Evolutionary conservation across 768 basidiomycete genomes (phyloP), one percentile per base, ranked within the genome.

Genomic region (Kwoniella heveanensis): DNA sequence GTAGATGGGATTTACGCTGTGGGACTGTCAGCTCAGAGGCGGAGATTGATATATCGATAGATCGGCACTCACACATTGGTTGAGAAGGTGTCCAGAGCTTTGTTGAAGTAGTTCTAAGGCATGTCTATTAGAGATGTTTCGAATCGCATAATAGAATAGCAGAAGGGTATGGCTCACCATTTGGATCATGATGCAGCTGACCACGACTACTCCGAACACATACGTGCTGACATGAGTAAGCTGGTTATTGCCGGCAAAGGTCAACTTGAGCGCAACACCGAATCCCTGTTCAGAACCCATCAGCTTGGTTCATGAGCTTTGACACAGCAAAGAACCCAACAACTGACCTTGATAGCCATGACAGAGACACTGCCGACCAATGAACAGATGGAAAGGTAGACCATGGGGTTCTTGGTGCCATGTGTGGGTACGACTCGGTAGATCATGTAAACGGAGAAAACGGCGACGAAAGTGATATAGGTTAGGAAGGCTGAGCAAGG

Each of bases 381-480:
- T 12, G 94, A 97, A 80, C 96, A 98, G 74, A 99, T 95, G 26
- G 93, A 93, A 67, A 98, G 86, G 82, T 96, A 98, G 29, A 96
- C 89, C 65, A 92, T 70, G 1, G 96, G 96, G 67, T 89, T 93
- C 60, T 87, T 85, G 49, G 88, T 89, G 30, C 96, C 96, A 72
- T 96, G 86, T 66, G 83, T 87, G 8, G 96, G 96, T 1, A 86
- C 89, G 64, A 96, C 84, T 25, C 81, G 81, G 83, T 90, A 92
- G 62, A 97, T 92, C 89, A 96, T 90, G 78, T 90, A 83, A 36
- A 92, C 77, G 7, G 88, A 83, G 80, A 92, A 90, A 21, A 91
- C 85, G 66, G 89, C 83, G 65, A 92, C 91, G 24, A 88, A 89
- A 69, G 93, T 85, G 79, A 90, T 90, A 78, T 98, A 99, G 72